Percentiles rank a stretch among this genome's conserved stretches.
Conservation (phyloP, 257 asterid genomes). For the Solanum peruvianum region DNA sequence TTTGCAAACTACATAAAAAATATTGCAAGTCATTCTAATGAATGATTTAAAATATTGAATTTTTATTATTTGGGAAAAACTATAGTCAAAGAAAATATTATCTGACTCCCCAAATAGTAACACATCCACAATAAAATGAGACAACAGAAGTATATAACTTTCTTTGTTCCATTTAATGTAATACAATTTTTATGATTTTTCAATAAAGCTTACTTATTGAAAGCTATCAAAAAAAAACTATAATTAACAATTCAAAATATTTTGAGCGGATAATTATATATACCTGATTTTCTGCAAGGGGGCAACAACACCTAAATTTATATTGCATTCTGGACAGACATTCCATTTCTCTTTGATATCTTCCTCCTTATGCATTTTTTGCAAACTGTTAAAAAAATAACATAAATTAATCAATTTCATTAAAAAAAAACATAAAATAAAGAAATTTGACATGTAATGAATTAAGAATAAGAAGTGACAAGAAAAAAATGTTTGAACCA, state of each 20-base stretch:
- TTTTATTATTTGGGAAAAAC: no score
- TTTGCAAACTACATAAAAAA: not conserved
- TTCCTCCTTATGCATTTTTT: constrained; percentile 43
- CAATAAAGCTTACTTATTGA: not conserved
- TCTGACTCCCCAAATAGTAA: not conserved
- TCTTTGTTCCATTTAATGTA: not conserved
- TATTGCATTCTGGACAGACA: constrained; percentile 44
- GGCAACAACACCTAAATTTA: constrained; percentile 35
- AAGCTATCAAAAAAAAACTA: not conserved
- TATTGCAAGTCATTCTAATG: not conserved
- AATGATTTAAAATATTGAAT: not conserved
- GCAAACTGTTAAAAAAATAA: constrained; percentile 30
- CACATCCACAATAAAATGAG: not conserved
- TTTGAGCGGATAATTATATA: not conserved
- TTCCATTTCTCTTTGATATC: constrained; percentile 30
- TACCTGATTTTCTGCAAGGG: constrained; percentile 62
- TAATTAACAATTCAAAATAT: not conserved
- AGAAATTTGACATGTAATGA: not conserved
- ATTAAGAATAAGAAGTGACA: not conserved
- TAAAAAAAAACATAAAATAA: not conserved
- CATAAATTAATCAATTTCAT: not conserved
- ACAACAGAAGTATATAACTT: not conserved
- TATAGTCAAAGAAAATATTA: not conserved
- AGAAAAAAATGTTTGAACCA: not conserved
- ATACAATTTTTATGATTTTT: not conserved